phyloP scores from a whole-genome alignment of 768 basidiomycete genomes.

The Pulveroboletus ravenelii region DNA sequence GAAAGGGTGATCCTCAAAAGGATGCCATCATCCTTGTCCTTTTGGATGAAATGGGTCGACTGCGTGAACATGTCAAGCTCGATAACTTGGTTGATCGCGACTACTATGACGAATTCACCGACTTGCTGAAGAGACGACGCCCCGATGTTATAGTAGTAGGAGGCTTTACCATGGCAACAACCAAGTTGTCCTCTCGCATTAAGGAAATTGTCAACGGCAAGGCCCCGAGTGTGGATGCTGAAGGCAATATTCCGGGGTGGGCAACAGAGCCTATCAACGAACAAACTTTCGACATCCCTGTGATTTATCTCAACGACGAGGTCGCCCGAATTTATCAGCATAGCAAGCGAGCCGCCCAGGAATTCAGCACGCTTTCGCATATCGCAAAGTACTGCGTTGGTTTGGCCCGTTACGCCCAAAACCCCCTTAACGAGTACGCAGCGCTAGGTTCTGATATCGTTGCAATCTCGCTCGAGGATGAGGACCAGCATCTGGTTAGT shows the following conservation, averaged over 20 bases:
- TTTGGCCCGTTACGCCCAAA: conserved; percentile 88
- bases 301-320: conserved; percentile 85
- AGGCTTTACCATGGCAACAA: conserved; percentile 80
- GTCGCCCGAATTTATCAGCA: conserved; percentile 93
- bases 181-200: conserved; percentile 60
- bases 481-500: conserved; percentile 80
- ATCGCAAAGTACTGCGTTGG: conserved; percentile 92
- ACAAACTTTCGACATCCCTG: conserved; percentile 55
- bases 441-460: conserved; percentile 82
- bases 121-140: conserved; percentile 74
- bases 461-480: conserved; percentile 78
- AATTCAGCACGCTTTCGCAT: conserved; percentile 72
- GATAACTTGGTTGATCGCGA: conserved; percentile 79
- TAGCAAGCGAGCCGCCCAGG: conserved; percentile 76
- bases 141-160: conserved; percentile 89
- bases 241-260: conserved; percentile 19
- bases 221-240: conserved; percentile 21
- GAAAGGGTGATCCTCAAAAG: conserved; percentile 88
- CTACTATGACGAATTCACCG: conserved; percentile 67
- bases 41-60: conserved; percentile 82
- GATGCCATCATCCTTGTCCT: conserved; percentile 84
- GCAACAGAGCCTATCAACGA: conserved; percentile 33
- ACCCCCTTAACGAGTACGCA: conserved; percentile 90
- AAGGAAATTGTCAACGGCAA: conserved; percentile 48
- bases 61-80: conserved; percentile 85